Evolutionary conservation across 352 stramenopile species (phyloP), one percentile per base, ranked within the genome.

Genomic region (Pythium angustatum): DNA sequence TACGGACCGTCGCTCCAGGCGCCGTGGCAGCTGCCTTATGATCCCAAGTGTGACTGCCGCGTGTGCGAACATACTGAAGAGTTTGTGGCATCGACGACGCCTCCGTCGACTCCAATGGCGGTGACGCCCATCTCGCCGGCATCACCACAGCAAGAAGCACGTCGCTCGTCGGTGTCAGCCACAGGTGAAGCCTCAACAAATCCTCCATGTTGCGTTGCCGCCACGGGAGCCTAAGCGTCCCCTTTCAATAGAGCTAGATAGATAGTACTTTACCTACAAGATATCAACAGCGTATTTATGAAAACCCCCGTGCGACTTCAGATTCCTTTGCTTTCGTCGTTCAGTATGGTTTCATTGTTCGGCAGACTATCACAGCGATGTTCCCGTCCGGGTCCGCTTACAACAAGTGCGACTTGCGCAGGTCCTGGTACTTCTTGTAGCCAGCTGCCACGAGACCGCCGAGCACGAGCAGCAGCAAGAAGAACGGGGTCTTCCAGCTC

Each of bases 361-460:
- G 38, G 38, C 22, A 44, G 38, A 44, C 31, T 38, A 21, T 6
- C 15, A 7, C 38, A 41, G 8, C 11, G 34, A 41, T 9, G 34
- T 19, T 3, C 12, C 19, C 7, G 38, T 22, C 1, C 1, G 11
- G 38, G 38, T 44, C 15, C 12, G 9, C 31, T 62, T 92, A 94
- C 58, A 94, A 73, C 68, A 94, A 84, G 77, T 94, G 86, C 38
- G 83, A 93, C 76, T 94, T 94, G 68, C 82, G 81, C 62, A 94
- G 68, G 58, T 93, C 82, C 66, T 94, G 84, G 77, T 94, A 94
- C 77, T 94, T 94, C 68, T 92, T 92, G 77, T 93, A 94, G 24
- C 71, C 81, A 17, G 60, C 74, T n/a, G 76, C 81, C 6, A 78
- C 70, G 57, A 90, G 30, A 9, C 69, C 84, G 24, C 72, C 79